Conservation (phyloP, 345 rosid species). For the Psidium guajava region DNA sequence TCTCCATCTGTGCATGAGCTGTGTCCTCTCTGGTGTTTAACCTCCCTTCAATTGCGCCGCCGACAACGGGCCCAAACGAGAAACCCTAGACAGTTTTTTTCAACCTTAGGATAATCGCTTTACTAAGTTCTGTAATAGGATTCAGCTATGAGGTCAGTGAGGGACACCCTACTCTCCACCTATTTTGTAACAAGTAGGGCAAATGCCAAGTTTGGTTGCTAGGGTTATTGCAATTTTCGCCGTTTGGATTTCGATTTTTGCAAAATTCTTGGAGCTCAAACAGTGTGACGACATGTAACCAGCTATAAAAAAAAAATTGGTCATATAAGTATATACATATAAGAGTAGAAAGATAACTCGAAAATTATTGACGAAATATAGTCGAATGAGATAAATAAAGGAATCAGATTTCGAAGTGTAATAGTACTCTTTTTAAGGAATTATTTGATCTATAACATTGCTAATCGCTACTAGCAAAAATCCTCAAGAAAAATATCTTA, state of each 20-base stretch:
- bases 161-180: neutral
- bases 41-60: neutral
- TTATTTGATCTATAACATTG: too few relatives aligned
- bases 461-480: too few relatives aligned
- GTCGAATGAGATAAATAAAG: too few relatives aligned
- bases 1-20: neutral
- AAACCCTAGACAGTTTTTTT: neutral
- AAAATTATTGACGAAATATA: too few relatives aligned
- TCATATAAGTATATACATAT: neutral
- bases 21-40: neutral
- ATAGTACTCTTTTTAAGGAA: too few relatives aligned
- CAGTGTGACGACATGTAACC: rapidly evolving
- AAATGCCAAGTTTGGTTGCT: neutral
- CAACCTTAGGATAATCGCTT: neutral
- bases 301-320: neutral
- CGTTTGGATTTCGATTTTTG: neutral
- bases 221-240: neutral
- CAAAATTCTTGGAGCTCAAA: neutral
- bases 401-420: too few relatives aligned
- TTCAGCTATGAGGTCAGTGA: neutral
- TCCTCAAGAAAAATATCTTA: too few relatives aligned
- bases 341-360: neutral
- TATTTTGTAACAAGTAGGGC: neutral
- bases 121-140: neutral
- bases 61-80: neutral